A percentile compares a stretch with the other conserved stretches of the same genome.
Conservation (phyloP, 768 basidiomycete genomes). For the Mycena rosella region DNA sequence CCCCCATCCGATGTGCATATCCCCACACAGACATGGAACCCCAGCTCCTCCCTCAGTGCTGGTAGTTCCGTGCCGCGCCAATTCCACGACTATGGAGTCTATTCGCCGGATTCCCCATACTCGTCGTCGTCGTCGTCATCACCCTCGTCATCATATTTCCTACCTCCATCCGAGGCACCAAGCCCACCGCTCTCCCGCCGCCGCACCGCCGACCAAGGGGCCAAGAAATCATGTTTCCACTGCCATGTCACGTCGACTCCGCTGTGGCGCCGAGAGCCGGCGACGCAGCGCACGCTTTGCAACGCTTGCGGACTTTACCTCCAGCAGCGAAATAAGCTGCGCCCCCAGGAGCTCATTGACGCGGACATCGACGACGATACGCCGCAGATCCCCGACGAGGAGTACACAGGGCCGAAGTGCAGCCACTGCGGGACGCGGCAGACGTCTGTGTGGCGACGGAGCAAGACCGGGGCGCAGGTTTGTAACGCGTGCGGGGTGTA, state of each 20-base stretch:
- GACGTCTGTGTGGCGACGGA: constrained; percentile 65
- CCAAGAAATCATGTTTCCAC: constrained; percentile 21
- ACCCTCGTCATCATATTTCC: not conserved
- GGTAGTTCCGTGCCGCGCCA: not conserved
- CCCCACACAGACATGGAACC: not conserved
- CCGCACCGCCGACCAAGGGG: not conserved
- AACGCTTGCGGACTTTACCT: constrained; percentile 32
- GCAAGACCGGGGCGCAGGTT: constrained; percentile 62
- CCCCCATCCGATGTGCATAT: too few species aligned
- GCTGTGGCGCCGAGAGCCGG: constrained; percentile 24
- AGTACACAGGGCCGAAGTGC: constrained; percentile 52
- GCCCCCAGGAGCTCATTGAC: constrained; percentile 26
- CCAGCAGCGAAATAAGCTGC: constrained; percentile 9
- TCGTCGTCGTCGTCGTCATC: constrained; percentile 2
- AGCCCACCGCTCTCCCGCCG: not conserved
- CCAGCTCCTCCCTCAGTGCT: too few species aligned
- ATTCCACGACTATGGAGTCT: not conserved
- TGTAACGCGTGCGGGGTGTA: constrained; percentile 68
- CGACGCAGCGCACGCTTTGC: constrained; percentile 16
- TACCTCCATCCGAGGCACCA: not conserved
- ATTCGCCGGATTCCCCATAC: not conserved
- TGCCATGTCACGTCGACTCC: constrained; percentile 24
- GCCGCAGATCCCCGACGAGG: constrained; percentile 4
- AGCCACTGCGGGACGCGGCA: constrained; percentile 63
- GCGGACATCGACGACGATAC: constrained; percentile 14